Conservation (phyloP, 176 grass and related monocot genomes). For the Sorghum bicolor region Sorghum_bicolor_NCBIv3 NC_012877.2:61050001-61050500, state of each 20-base stretch:
- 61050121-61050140: not conserved
- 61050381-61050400: not conserved
- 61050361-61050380: not conserved
- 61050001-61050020: not conserved
- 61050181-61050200: constrained; percentile 10
- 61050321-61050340: not conserved
- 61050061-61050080: not conserved
- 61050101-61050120: not conserved
- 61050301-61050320: not conserved
- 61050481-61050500: constrained; percentile 32
- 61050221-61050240: constrained; percentile 5
- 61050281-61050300: not conserved
- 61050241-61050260: constrained; percentile 1
- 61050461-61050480: not conserved
- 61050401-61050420: not conserved
- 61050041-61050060: not conserved
- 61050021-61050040: not conserved
- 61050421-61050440: not conserved
- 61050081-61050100: not conserved
- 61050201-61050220: constrained; percentile 16
- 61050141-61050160: constrained; percentile 12
- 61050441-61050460: not conserved
- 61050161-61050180: constrained; percentile 12
- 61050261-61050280: not conserved
- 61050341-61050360: not conserved